Conservation (phyloP, 495 filamentous ascomycete species). For the Neurospora terricola region DNA sequence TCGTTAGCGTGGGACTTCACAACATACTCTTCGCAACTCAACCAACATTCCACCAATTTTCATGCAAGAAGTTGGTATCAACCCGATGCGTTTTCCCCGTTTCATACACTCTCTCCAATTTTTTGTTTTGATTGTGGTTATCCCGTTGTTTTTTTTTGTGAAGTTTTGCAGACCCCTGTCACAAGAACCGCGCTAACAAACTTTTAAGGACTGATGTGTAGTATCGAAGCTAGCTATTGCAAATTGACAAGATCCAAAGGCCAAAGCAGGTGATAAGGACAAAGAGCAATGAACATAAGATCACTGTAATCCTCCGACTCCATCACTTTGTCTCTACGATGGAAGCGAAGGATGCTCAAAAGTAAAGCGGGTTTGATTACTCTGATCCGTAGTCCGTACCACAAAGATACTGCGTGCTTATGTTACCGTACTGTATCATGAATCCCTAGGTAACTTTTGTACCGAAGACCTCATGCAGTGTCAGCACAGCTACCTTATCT, state of each 20-base stretch:
- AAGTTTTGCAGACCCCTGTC: no score
- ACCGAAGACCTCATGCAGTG: background rate
- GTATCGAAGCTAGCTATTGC: background rate
- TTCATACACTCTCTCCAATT: no score
- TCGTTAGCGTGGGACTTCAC: no score
- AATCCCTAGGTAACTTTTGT: background rate
- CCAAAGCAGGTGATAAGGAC: background rate
- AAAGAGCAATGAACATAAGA: background rate
- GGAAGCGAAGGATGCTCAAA: slow-evolving; percentile 3
- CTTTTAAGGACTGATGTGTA: no score
- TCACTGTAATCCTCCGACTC: background rate
- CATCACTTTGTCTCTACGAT: slow-evolving; percentile 9
- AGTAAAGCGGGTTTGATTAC: slow-evolving; percentile 1
- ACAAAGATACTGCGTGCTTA: background rate
- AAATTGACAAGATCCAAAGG: background rate
- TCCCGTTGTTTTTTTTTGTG: no score
- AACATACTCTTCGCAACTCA: no score
- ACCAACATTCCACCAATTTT: no score
- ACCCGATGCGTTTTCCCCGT: no score
- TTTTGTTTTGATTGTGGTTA: no score
- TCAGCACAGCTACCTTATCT: background rate
- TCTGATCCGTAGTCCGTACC: background rate
- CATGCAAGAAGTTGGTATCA: no score
- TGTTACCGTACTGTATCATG: background rate
- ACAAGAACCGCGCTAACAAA: no score